Percentiles rank a stretch among this genome's conserved stretches.
Conservation (phyloP, 768 basidiomycete species). For the Leccinum rimulosum region DNA sequence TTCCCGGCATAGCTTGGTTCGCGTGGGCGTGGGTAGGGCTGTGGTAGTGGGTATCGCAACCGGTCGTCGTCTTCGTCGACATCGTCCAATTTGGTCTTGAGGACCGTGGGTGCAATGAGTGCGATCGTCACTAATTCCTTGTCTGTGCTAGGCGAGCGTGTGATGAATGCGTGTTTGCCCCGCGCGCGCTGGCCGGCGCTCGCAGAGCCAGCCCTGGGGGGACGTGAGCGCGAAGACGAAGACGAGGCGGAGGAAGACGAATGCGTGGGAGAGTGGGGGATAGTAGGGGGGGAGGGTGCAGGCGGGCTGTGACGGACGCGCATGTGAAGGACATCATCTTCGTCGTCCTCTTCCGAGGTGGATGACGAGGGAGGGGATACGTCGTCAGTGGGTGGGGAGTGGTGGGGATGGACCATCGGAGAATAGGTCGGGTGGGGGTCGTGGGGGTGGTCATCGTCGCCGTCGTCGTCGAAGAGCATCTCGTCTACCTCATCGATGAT, state of each 20-base stretch:
- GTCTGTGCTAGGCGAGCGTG: slow-evolving; percentile 33
- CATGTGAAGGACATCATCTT: slow-evolving; percentile 65
- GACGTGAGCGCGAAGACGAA: slow-evolving; percentile 23
- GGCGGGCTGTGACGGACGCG: slow-evolving; percentile 36
- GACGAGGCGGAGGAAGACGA: slow-evolving; percentile 32
- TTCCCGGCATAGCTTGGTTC: slow-evolving; percentile 8
- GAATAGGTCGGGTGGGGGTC: slow-evolving; percentile 15
- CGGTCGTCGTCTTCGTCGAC: slow-evolving; percentile 41
- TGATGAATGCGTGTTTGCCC: slow-evolving; percentile 46
- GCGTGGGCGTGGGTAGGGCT: slow-evolving; percentile 6
- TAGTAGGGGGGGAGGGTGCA: slow-evolving; percentile 10
- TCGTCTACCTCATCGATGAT: slow-evolving; percentile 50
- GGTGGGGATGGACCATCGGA: slow-evolving; percentile 13
- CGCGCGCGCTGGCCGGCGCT: slow-evolving; percentile 14
- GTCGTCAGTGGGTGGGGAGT: slow-evolving; percentile 22
- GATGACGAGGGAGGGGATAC: slow-evolving; percentile 31
- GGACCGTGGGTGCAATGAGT: slow-evolving; percentile 73
- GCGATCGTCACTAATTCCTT: slow-evolving; percentile 67
- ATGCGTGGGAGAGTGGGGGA: slow-evolving; percentile 38
- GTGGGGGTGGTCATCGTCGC: slow-evolving; percentile 21
- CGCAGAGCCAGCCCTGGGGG: slow-evolving; percentile 30
- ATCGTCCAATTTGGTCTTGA: slow-evolving; percentile 73
- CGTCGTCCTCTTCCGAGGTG: slow-evolving; percentile 42
- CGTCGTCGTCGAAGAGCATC: slow-evolving; percentile 28
- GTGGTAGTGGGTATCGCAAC: slow-evolving; percentile 9